Base-by-base conservation (phyloP, 2,329 filamentous ascomycete genomes). In the Hypoxylon sp. region DNA sequence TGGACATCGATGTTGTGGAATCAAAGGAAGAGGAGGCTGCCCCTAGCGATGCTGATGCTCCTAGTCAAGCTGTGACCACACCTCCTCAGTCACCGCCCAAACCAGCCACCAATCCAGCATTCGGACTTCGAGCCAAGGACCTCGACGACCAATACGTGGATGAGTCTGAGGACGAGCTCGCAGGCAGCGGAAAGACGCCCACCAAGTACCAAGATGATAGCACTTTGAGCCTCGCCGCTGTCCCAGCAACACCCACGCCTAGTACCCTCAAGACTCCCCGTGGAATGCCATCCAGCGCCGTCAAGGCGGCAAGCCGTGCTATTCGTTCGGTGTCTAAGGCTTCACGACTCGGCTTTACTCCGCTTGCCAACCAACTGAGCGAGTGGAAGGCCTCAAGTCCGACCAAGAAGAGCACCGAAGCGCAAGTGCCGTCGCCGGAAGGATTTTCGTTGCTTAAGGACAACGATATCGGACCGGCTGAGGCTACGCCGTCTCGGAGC, bases 341-440 rank as follows among this genome's bases (percentile, higher is more conserved):
- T 12, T 64, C 74, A 28, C 78, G 79, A 16, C 74, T 86, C 53
- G 87, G 88, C 1, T 90, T 91, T 66, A 91, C 88, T 1, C 87
- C 89, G 22, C 79, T 93, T 36, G 87, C 87, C 3, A 80, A 84
- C 36, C 85, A 89, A 71, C 78, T 92, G 3, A 84, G 80, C 62
- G 82, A 83, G 22, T 93, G 91, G 90, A 83, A 84, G 67, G 82
- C 89, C 1, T 81, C 81, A 22, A 91, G 86, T 67, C 87, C 88
- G 2, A 72, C 76, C 4, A 83, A 85, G 67, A 71, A 66, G 71
- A 74, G 71, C 65, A 55, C 71, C 44, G 20, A 70, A 69, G 58
- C 71, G 68, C 32, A 77, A 69, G 67, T 73, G 51, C 45, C 76
- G 61, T 51, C 50, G 9, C 59, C 50, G 14, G 64, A 74, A 16